phyloP scores from a whole-genome alignment of 1,284 basidiomycete genomes.

The Vanrija pseudolonga region DNA sequence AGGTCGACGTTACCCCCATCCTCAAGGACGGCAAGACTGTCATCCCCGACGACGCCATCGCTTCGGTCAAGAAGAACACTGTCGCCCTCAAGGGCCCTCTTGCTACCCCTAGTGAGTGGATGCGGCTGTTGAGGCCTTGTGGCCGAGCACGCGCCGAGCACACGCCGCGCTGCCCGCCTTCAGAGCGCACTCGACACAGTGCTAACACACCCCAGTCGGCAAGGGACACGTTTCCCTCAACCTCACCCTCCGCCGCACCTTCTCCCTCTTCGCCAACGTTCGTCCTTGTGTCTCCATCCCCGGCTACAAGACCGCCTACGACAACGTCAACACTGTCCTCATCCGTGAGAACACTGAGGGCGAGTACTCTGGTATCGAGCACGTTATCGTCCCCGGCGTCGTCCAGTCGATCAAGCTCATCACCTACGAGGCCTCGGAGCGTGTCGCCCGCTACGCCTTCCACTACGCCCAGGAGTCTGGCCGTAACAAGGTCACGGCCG shows the following conservation, averaged over 20 bases:
- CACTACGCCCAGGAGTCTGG: slow-evolving; percentile 87
- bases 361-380: slow-evolving; percentile 99
- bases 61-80: slow-evolving; percentile 90
- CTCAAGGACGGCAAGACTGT: slow-evolving; percentile 93
- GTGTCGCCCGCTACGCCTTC: slow-evolving; percentile 98
- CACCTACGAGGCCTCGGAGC: slow-evolving; percentile 97
- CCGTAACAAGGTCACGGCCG: slow-evolving; percentile 90
- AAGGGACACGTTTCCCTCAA: slow-evolving; percentile 99
- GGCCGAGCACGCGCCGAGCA: too few species aligned
- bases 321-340: slow-evolving; percentile 95
- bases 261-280: slow-evolving; percentile 98
- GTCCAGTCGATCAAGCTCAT: slow-evolving; percentile 99
- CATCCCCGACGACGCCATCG: slow-evolving; percentile 89
- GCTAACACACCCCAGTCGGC: slow-evolving; percentile 62
- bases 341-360: slow-evolving; percentile 99
- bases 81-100: slow-evolving; percentile 96
- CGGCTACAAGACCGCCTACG: slow-evolving; percentile 97
- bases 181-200: neutral
- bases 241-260: slow-evolving; percentile 91
- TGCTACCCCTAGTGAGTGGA: slow-evolving; percentile 77
- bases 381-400: slow-evolving; percentile 94
- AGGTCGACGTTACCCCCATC: slow-evolving; percentile 93
- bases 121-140: neutral
- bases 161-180: too few species aligned
- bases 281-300: slow-evolving; percentile 93